These are phyloP conservation scores for Malus sieversii DNA, from an alignment of 306 rosid species.

Conservation along the genomic window DNA sequence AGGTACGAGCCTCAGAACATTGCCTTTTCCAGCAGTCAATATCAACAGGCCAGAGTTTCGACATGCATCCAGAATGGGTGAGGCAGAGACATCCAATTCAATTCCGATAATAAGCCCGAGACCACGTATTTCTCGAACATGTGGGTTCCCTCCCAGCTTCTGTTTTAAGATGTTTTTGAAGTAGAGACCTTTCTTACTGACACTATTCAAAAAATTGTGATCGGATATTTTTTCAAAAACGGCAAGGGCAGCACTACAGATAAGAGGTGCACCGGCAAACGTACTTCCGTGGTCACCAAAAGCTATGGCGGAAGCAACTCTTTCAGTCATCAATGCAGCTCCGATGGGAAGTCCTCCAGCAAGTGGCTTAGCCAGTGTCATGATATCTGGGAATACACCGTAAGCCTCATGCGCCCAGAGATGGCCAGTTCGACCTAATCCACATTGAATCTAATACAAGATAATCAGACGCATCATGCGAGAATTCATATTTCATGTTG, in stretches of 20 bases:
- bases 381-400: constrained; percentile 72
- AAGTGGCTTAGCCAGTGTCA: constrained; percentile 95
- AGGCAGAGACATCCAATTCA: constrained; percentile 65
- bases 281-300: constrained; percentile 94
- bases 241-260: constrained; percentile 68
- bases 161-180: constrained; percentile 60
- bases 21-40: constrained; percentile 84
- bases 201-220: constrained; percentile 49
- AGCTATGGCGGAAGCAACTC: constrained; percentile 61
- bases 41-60: constrained; percentile 61
- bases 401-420: constrained; percentile 87
- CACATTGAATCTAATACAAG: constrained; percentile 55
- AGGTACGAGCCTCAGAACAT: constrained; percentile 79
- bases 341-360: constrained; percentile 97
- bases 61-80: constrained; percentile 67
- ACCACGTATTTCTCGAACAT: constrained; percentile 71
- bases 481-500: neutral
- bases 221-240: constrained; percentile 66
- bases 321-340: constrained; percentile 67
- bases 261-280: constrained; percentile 71
- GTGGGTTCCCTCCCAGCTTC: constrained; percentile 61
- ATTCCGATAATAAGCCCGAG: constrained; percentile 70
- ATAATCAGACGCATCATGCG: neutral
- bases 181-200: constrained; percentile 56
- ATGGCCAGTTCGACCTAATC: constrained; percentile 76